Base-by-base conservation (phyloP, 352 stramenopile species). In the Hyaloperonospora brassicae region DNA sequence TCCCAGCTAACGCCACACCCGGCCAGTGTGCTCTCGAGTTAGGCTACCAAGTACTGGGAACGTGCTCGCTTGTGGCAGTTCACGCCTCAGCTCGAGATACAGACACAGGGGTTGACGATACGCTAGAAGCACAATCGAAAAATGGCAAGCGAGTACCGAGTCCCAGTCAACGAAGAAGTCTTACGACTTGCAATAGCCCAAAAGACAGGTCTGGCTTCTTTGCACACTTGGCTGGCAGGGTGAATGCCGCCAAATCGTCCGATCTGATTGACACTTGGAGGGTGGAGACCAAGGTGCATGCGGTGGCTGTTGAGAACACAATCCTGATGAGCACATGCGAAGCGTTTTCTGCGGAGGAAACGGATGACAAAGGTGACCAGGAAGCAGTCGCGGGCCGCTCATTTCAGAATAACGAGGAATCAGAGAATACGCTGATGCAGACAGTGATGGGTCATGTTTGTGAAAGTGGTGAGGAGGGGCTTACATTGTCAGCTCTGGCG, bases 21-120 rank as follows among this genome's bases (percentile, higher is more conserved):
- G 81, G 81, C 1, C 75, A 85, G 48, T 89, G 76, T 43, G 81
- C 81, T 25, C 52, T 91, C 1, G 73, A 88, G 49, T 55, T 91
- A 2, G 66, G 57, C 0, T 79, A 69, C 30, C 81, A 89, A 55
- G 70, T 87, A n/a, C 67, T 89, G 23, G 78, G 81, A 8, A 79
- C 73, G 25, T 87, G 78, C 55, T 77, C 68, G 12, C 55, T 90
- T 23, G 55, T 52, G 17, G 71, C 66, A 24, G 55, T 66, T 7
- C 71, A 86, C 34, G 72, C 46, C 0, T 61, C 64, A 0, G 50
- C 70, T 51, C 30, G 48, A 17, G 50, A 62, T 42, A 21, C 49
- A 2, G 57, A 73, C 5, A 49, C 52, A 27, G 66, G 47, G 10
- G 21, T 43, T 23, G 52, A 46, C 41, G 50, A 57, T 36, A 22